These are phyloP conservation scores for Dipteronia sinensis DNA, from an alignment of 345 rosid genomes.

Conservation along the genomic window DNA sequence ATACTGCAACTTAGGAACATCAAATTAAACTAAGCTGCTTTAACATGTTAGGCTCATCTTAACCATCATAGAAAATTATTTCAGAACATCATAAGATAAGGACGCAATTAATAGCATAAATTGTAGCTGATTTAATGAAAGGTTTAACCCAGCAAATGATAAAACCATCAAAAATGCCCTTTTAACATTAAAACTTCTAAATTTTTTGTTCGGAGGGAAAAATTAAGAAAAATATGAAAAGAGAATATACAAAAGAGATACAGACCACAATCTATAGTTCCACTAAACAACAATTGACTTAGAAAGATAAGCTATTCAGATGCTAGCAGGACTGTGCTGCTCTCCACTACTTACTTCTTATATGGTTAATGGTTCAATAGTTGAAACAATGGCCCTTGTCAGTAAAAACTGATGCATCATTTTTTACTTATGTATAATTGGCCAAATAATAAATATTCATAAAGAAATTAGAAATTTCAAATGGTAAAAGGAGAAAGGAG, in stretches of 20 bases:
- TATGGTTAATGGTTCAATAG: background rate
- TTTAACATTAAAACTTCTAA: background rate
- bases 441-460: background rate
- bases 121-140: background rate
- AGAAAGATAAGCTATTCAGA: background rate
- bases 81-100: background rate
- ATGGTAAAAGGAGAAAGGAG: constrained; percentile 14
- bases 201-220: background rate
- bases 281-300: background rate
- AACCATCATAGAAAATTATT: background rate
- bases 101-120: background rate
- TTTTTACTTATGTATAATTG: background rate
- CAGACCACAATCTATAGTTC: background rate
- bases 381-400: background rate
- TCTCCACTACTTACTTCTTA: background rate
- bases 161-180: background rate
- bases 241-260: background rate
- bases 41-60: background rate
- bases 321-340: background rate
- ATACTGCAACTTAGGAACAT: background rate
- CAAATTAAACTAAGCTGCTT: background rate
- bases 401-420: background rate
- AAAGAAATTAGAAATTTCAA: constrained; percentile 9
- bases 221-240: background rate
- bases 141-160: background rate